These are phyloP conservation scores for Choanephora cucurbitarum DNA, from an alignment of 371 early-diverging fungal species.

Conservation along the genomic window DNA sequence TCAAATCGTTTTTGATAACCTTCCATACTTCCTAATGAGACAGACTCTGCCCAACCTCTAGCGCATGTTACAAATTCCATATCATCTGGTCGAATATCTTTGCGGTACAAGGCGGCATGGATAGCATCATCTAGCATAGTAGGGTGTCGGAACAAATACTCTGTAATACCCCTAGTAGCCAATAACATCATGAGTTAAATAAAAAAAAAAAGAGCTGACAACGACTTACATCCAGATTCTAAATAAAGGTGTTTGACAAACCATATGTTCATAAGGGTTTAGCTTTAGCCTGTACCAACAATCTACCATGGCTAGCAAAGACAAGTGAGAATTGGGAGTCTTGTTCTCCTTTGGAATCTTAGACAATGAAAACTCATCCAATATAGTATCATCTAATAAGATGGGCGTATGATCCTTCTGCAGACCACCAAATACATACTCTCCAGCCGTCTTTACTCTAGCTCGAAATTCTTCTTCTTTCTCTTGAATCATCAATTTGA, in stretches of 20 bases:
- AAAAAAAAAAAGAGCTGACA: constrained; percentile 3
- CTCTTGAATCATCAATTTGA: constrained; percentile 93
- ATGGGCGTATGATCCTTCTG: constrained; percentile 64
- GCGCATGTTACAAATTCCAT: constrained; percentile 91
- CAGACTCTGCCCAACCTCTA: constrained; percentile 91
- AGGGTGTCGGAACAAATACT: constrained; percentile 83
- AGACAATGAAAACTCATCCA: constrained; percentile 90
- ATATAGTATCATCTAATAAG: constrained; percentile 75
- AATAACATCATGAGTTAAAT: not conserved
- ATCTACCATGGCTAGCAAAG: constrained; percentile 91
- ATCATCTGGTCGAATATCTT: constrained; percentile 88
- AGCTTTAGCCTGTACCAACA: constrained; percentile 86
- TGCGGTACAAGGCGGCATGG: constrained; percentile 77
- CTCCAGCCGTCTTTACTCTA: constrained; percentile 76
- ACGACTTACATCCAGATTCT: constrained; percentile 85
- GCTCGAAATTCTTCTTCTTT: constrained; percentile 75
- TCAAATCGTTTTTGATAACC: constrained; percentile 85
- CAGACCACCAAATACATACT: constrained; percentile 83
- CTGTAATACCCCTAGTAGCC: constrained; percentile 76
- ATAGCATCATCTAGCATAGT: constrained; percentile 83
- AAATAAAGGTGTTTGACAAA: constrained; percentile 95
- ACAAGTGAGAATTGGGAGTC: constrained; percentile 90
- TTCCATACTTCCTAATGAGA: constrained; percentile 80
- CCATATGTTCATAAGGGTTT: constrained; percentile 92
- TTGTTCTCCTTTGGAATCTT: constrained; percentile 76